phyloP scores from a whole-genome alignment of 108 stramenopile species.

The Nitzschia palea region DNA sequence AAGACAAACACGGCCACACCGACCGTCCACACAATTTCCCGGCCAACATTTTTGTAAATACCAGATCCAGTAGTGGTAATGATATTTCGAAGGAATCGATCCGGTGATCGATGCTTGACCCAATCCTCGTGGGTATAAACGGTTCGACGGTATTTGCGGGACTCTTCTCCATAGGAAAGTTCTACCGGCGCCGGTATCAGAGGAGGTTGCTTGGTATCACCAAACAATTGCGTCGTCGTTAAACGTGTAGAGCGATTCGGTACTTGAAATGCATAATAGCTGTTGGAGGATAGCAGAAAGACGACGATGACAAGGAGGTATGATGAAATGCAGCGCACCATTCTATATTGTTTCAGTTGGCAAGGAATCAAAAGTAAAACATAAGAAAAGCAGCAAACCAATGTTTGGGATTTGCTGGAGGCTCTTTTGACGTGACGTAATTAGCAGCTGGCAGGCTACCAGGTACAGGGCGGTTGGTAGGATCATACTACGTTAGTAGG shows the following conservation, averaged over 20 bases:
- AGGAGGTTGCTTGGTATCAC: slow-evolving; percentile 32
- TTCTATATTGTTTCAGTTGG: neutral
- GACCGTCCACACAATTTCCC: slow-evolving; percentile 48
- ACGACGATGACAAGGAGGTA: neutral
- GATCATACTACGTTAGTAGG: no score
- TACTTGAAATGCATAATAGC: neutral
- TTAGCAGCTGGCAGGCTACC: neutral
- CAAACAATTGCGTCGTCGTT: neutral
- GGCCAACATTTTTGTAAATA: slow-evolving; percentile 58
- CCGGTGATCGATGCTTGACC: slow-evolving; percentile 61
- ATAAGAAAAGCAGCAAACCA: neutral
- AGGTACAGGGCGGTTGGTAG: neutral
- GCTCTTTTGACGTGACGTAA: neutral
- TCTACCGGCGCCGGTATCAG: slow-evolving; percentile 5
- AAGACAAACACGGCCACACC: slow-evolving; percentile 51
- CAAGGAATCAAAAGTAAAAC: no score
- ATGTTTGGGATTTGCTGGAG: neutral
- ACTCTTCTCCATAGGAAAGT: slow-evolving; percentile 41
- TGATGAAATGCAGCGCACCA: neutral
- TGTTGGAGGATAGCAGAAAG: neutral
- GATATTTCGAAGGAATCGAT: slow-evolving; percentile 62
- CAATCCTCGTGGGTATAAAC: slow-evolving; percentile 78
- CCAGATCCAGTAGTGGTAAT: slow-evolving; percentile 44
- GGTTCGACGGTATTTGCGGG: slow-evolving; percentile 66
- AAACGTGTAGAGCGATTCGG: neutral